Conservation (phyloP, 2,329 filamentous ascomycete species). For the Cercospora sojina region DNA sequence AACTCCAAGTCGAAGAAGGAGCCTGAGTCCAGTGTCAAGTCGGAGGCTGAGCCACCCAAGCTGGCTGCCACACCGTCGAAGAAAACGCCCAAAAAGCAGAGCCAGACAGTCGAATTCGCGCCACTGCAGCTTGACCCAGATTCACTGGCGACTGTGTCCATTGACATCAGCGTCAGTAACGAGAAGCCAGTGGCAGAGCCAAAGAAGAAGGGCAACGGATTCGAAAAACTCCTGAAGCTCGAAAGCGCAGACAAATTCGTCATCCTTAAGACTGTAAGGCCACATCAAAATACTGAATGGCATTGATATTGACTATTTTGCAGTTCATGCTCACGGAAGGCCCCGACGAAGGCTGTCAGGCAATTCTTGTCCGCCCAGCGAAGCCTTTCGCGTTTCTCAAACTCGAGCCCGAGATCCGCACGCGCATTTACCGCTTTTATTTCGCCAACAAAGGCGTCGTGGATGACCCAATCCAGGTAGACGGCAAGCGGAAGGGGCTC, state of each 20-base stretch:
- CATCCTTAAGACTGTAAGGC: slow-evolving; percentile 36
- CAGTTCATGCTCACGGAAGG: slow-evolving; percentile 36
- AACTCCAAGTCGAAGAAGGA: background rate
- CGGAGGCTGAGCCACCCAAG: slow-evolving; percentile 8
- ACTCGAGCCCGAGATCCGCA: slow-evolving; percentile 33
- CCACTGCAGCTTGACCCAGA: slow-evolving; percentile 21
- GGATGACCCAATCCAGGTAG: slow-evolving; percentile 33
- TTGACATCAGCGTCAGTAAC: slow-evolving; percentile 33
- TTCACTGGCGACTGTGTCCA: slow-evolving; percentile 20
- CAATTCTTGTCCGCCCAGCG: slow-evolving; percentile 39
- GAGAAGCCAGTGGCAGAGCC: slow-evolving; percentile 23
- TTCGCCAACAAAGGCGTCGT: slow-evolving; percentile 33
- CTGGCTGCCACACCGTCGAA: slow-evolving; percentile 18
- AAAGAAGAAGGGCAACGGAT: slow-evolving; percentile 27
- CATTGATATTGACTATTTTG: slow-evolving; percentile 4
- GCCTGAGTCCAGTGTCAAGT: slow-evolving; percentile 4
- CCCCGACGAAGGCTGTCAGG: slow-evolving; percentile 36
- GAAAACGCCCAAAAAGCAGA: slow-evolving; percentile 8
- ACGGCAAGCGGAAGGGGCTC: slow-evolving; percentile 34
- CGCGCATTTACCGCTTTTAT: slow-evolving; percentile 34
- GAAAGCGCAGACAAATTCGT: slow-evolving; percentile 35
- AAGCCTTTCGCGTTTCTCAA: slow-evolving; percentile 38
- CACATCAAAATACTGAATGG: background rate
- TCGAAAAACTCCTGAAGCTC: slow-evolving; percentile 36
- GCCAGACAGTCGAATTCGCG: slow-evolving; percentile 15